phyloP scores from a whole-genome alignment of 2,329 filamentous ascomycete genomes.

The Aspergillus bombycis region DNA sequence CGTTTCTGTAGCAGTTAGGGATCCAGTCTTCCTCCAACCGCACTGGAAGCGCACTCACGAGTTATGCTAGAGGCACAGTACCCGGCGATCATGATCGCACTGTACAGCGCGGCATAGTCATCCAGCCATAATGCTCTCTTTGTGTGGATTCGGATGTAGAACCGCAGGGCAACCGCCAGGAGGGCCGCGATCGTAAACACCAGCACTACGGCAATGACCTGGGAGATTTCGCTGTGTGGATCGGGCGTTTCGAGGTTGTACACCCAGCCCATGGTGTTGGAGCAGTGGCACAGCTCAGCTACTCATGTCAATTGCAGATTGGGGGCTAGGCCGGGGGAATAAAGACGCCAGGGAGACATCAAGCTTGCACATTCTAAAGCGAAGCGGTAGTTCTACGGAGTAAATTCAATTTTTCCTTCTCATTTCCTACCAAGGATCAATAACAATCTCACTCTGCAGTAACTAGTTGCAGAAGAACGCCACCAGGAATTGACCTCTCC shows the following conservation, averaged over 20 bases:
- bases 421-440: background rate
- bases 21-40: background rate
- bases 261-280: conserved; percentile 32
- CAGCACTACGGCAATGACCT: conserved; percentile 27
- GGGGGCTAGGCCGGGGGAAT: background rate
- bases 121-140: conserved; percentile 29
- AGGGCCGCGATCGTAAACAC: conserved; percentile 26
- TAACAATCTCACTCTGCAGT: background rate
- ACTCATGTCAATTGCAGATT: background rate
- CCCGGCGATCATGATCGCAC: conserved; percentile 21
- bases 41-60: conserved; percentile 19
- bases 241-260: conserved; percentile 30
- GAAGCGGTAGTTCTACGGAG: no score
- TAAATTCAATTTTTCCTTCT: background rate
- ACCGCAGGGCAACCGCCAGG: conserved; percentile 27
- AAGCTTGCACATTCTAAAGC: background rate
- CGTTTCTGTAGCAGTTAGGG: conserved; percentile 24
- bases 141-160: conserved; percentile 27
- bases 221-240: conserved; percentile 23
- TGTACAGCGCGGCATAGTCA: conserved; percentile 30
- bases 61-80: conserved; percentile 25
- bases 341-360: background rate
- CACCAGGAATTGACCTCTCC: background rate
- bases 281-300: no score
- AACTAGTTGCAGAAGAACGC: background rate